phyloP scores from a whole-genome alignment of 2,329 filamentous ascomycete species.

The Phaeoacremonium minimum region DNA sequence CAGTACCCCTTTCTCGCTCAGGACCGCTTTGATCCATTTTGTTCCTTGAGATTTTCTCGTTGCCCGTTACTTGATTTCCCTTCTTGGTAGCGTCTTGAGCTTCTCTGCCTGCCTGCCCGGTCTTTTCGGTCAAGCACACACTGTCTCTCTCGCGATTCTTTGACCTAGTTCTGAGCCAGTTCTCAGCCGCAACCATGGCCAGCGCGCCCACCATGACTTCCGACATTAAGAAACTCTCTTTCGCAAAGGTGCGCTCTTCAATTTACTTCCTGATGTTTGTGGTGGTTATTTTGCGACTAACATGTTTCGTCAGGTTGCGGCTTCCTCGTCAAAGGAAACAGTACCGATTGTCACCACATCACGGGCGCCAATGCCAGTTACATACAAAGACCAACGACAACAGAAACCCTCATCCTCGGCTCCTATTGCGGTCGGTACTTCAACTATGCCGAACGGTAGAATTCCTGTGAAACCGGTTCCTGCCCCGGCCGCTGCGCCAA shows the following conservation, averaged over 20 bases:
- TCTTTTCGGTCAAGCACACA: conserved; percentile 17
- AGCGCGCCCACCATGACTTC: conserved; percentile 38
- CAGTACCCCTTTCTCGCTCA: conserved; percentile 42
- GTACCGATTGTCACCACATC: conserved; percentile 22
- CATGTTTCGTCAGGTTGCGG: conserved; percentile 13
- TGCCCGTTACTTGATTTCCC: conserved; percentile 12
- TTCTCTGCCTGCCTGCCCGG: conserved; percentile 10
- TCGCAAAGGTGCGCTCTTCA: conserved; percentile 62
- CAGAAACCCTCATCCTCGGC: conserved; percentile 1
- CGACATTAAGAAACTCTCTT: conserved; percentile 58
- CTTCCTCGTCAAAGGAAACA: conserved; percentile 27
- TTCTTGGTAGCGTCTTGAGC: conserved; percentile 10
- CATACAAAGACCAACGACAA: conserved; percentile 12
- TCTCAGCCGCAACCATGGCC: conserved; percentile 33
- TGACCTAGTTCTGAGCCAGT: conserved; percentile 12
- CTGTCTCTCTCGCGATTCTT: conserved; percentile 18
- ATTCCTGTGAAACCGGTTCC: neutral
- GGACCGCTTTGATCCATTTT: conserved; percentile 50
- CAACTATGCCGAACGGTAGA: conserved; percentile 1
- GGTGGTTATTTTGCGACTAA: no score
- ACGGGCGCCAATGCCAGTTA: conserved; percentile 10
- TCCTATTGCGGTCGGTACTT: no score
- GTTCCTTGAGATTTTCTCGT: conserved; percentile 43
- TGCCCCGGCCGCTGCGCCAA: neutral
- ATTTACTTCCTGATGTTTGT: no score